Evolutionary conservation across 352 stramenopile species (phyloP), one percentile per base, ranked within the genome.

Genomic region (Pythium pectinolyticum): DNA sequence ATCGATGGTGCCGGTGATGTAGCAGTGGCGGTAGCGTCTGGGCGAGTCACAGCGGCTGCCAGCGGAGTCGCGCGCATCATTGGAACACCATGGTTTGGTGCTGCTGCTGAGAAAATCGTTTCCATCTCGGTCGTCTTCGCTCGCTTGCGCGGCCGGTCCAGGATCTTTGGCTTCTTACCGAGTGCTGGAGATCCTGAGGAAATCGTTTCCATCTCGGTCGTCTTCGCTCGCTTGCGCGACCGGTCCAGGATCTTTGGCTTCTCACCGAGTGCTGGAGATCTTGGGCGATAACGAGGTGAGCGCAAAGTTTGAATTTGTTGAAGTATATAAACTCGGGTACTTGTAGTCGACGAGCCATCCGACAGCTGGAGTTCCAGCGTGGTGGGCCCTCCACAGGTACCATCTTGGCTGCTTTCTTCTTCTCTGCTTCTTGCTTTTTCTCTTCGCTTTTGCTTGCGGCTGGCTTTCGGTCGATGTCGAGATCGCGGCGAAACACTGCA

Each of bases 381-480:
- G 17, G 19, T 30, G 41, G 12, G 41, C 41, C 41, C 41, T 4
- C n/a, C 41, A 49, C n/a, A 49, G 41, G 27, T 49, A 49, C 41
- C 41, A 49, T 49, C n/a, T 49, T 49, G n/a, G 41, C 41, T 10
- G n/a, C 41, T 20, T 49, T 30, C n/a, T 28, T 49, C n/a, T 49
- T 49, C 24, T 49, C 41, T 8, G 41, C 41, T 30, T 49, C 41
- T 49, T 49, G 24, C 41, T 49, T 49, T 20, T 49, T 49, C 41
- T 49, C 41, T 15, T 25, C 41, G 3, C 17, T 28, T 49, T 15
- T 20, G n/a, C n/a, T n/a, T n/a, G n/a, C n/a, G n/a, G n/a, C 41
- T 49, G 41, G 41, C 41, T 49, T 49, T n/a, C n/a, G n/a, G 24
- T 49, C 11, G 27, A 49, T 49, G 24, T 49, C 41, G 41, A 49